Evolutionary conservation across 345 rosid species (phyloP), one percentile per base, ranked within the genome.

Genomic region (Raphanus raphanistrum): DNA sequence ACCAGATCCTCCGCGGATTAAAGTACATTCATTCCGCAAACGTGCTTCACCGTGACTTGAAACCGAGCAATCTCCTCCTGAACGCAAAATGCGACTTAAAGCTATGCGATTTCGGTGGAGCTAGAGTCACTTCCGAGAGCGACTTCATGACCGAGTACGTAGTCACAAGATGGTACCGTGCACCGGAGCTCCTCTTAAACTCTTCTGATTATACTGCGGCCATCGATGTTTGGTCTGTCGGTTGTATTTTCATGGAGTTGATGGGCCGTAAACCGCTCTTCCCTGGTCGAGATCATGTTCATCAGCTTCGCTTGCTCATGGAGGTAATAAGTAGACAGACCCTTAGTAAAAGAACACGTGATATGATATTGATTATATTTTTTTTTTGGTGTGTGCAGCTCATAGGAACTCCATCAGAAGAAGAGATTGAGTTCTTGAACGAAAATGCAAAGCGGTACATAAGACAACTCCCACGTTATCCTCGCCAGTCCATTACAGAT

Each of bases 111-210:
- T 95, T 95, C 73, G 99, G 99, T 68, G 87, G 90, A 25, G 99
- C 97, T 76, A 90, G 98, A 74, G 94, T 90, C 68, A 92, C 94
- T 70, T 91, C 99, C 4, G 98, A 95, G 84, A 88, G 93, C 60
- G 98, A 95, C 87, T 90, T 95, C 80, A 95, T 91, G 98, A 95
- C 97, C 48, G 99, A 95, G 68, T 95, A 95, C 80, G 99, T 95
- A 59, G 96, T 95, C 76, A 96, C 97, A 10, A 91, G 99, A 80
- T 95, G 99, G 99, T 95, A 95, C 74, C 90, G 99, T 8, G 92
- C 99, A 71, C 99, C 99, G 12, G 99, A 95, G 86, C 88, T 95
- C 79, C 79, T 95, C 43, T 72, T 95, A 71, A 92, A 92, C 84
- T 95, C 98, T 6, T 90, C 97, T 50, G 96, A 93, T 82, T 92